Conservation (phyloP, 179 eudicot species). For the Drosera spatulata region DNA sequence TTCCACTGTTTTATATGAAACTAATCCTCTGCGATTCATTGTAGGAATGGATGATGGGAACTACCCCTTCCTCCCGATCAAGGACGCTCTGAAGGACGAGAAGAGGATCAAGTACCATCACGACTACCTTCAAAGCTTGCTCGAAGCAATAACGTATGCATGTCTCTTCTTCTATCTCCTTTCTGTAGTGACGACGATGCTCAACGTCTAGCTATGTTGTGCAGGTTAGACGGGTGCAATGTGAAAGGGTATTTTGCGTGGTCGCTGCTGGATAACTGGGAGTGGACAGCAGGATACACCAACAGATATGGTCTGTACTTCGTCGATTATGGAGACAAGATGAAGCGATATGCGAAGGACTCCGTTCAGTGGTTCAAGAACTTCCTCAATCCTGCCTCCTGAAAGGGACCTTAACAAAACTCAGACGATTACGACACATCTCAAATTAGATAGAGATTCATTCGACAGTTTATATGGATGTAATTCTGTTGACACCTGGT, state of each 20-base stretch:
- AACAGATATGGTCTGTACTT: constrained; percentile 79
- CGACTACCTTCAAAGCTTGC: constrained; percentile 60
- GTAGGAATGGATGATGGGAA: constrained; percentile 76
- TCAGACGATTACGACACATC: too few relatives aligned
- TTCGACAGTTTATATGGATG: too few relatives aligned
- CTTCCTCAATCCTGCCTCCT: constrained; percentile 22
- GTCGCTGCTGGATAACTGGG: constrained; percentile 95
- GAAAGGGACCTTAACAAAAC: neutral
- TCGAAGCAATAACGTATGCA: constrained; percentile 74
- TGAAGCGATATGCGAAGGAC: constrained; percentile 64
- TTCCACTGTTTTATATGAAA: neutral
- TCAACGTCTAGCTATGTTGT: neutral
- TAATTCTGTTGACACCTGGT: too few relatives aligned
- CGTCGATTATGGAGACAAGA: constrained; percentile 57
- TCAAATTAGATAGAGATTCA: too few relatives aligned
- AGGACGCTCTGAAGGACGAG: constrained; percentile 53
- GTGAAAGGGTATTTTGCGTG: constrained; percentile 89
- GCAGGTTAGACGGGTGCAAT: constrained; percentile 82
- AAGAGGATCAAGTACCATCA: constrained; percentile 72
- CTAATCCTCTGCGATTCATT: neutral
- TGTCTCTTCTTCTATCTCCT: neutral
- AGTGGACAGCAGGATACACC: constrained; percentile 80
- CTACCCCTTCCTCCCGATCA: constrained; percentile 21
- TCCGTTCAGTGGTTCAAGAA: constrained; percentile 77
- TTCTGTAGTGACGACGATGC: too few relatives aligned